Conservation (phyloP, 108 stramenopile genomes). For the Stephanodiscus triporus region DNA sequence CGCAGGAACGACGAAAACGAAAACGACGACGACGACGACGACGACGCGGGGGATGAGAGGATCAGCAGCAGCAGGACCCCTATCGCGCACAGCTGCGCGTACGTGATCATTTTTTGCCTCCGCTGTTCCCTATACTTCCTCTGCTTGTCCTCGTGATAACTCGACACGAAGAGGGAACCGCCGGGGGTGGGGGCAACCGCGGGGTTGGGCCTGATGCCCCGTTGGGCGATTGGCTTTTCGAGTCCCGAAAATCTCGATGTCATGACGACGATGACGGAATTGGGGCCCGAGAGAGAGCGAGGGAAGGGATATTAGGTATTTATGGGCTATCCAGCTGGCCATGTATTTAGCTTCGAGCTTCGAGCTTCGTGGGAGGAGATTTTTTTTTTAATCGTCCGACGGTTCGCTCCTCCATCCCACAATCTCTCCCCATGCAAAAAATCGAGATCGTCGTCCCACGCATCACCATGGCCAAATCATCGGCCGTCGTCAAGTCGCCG, state of each 20-base stretch:
- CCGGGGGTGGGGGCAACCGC: neutral
- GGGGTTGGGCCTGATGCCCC: neutral
- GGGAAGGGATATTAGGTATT: no score
- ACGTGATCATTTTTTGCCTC: neutral
- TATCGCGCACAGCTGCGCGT: neutral
- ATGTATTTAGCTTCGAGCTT: no score
- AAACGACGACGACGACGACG: neutral
- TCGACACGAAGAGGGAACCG: neutral
- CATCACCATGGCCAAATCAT: conserved; percentile 4
- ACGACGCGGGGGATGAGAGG: neutral
- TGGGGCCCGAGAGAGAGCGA: no score
- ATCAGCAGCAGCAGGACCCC: neutral
- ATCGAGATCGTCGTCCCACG: no score
- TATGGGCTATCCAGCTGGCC: no score
- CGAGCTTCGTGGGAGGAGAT: no score
- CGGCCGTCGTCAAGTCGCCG: neutral
- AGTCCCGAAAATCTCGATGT: neutral
- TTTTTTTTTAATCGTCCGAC: no score
- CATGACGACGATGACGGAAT: neutral
- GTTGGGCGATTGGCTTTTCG: neutral
- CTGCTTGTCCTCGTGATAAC: neutral
- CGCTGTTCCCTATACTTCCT: neutral
- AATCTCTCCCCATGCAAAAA: no score
- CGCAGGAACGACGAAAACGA: neutral
- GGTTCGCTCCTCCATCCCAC: no score